phyloP scores from a whole-genome alignment of 2,329 filamentous ascomycete species.

The Sporothrix brunneoviolacea region DNA sequence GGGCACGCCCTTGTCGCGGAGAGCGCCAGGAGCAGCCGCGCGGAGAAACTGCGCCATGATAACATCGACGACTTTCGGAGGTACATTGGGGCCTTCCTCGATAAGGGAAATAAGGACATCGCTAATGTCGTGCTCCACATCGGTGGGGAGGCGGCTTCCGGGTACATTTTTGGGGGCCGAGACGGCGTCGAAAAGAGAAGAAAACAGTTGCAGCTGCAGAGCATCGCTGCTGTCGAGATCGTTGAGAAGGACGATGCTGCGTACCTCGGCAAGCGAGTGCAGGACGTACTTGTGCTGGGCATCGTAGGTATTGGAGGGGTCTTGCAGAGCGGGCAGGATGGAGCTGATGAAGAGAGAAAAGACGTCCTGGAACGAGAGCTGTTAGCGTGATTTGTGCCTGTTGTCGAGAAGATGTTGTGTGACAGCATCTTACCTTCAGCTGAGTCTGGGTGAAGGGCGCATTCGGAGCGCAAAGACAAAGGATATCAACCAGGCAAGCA shows the following conservation, averaged over 20 bases:
- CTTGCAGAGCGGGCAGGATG: conserved; percentile 76
- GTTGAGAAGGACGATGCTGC: conserved; percentile 86
- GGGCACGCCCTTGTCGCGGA: conserved; percentile 45
- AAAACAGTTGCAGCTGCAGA: conserved; percentile 76
- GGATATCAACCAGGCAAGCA: conserved; percentile 85
- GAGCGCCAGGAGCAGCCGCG: conserved; percentile 64
- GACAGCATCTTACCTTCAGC: conserved; percentile 62
- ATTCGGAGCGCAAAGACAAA: conserved; percentile 87
- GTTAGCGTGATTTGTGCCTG: not conserved
- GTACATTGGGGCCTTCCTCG: conserved; percentile 74
- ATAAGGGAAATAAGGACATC: conserved; percentile 77
- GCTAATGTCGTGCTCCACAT: conserved; percentile 89
- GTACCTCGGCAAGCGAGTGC: conserved; percentile 81
- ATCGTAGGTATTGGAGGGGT: conserved; percentile 85
- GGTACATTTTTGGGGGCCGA: conserved; percentile 68
- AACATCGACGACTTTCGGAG: conserved; percentile 77
- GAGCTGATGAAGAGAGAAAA: conserved; percentile 82
- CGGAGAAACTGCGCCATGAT: conserved; percentile 94
- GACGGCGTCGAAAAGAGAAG: conserved; percentile 84
- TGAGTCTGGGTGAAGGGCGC: conserved; percentile 88
- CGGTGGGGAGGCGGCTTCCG: conserved; percentile 81
- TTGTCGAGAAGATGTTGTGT: too few relatives aligned
- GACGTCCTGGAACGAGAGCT: conserved; percentile 60
- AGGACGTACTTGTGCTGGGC: conserved; percentile 89
- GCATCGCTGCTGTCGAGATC: conserved; percentile 79